Evolutionary conservation across 495 filamentous ascomycete genomes (phyloP).

Genomic region (Aspergillus diversus): DNA sequence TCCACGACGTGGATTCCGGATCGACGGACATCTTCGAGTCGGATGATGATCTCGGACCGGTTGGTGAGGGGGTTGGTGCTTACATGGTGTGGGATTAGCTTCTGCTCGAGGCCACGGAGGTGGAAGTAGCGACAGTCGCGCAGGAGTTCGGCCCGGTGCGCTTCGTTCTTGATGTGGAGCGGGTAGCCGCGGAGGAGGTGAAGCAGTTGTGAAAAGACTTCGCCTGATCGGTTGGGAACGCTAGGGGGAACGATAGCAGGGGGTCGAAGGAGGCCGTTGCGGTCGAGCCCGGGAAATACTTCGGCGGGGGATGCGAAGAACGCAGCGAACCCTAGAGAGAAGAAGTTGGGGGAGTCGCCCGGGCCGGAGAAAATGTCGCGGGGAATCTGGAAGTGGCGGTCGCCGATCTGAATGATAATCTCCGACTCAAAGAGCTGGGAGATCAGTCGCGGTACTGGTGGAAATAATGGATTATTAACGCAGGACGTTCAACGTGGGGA

Average conservation of each 20-base stretch:
- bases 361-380: constrained; percentile 83
- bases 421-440: constrained; percentile 93
- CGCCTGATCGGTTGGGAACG: constrained; percentile 77
- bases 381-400: constrained; percentile 83
- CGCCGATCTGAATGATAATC: constrained; percentile 89
- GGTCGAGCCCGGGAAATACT: constrained; percentile 84
- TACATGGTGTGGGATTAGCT: constrained; percentile 77
- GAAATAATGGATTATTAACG: constrained; percentile 19
- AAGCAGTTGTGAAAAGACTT: constrained; percentile 81
- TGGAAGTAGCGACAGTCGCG: constrained; percentile 92
- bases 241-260: constrained; percentile 82
- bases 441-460: constrained; percentile 79
- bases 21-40: constrained; percentile 83
- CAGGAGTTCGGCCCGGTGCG: constrained; percentile 78
- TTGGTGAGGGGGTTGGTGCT: constrained; percentile 71
- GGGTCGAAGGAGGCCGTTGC: constrained; percentile 81
- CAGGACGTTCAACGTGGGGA: background rate
- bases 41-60: constrained; percentile 76
- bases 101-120: constrained; percentile 88
- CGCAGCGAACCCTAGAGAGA: constrained; percentile 86
- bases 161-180: constrained; percentile 72
- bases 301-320: constrained; percentile 82
- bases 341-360: constrained; percentile 94
- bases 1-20: constrained; percentile 71
- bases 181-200: constrained; percentile 89